phyloP scores from a whole-genome alignment of 257 asterid species.

The Solanum chiquidenum region DNA sequence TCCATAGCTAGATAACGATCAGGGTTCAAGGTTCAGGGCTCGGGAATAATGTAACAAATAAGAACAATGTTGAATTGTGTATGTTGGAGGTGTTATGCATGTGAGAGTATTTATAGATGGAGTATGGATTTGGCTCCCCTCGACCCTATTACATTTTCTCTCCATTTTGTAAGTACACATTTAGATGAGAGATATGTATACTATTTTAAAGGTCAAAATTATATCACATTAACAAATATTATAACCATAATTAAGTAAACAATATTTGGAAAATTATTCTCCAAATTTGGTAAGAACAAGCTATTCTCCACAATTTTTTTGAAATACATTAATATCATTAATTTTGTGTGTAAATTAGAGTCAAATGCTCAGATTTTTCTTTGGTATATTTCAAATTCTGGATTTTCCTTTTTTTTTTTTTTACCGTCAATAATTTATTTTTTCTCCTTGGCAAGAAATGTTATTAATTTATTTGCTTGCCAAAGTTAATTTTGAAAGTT shows the following conservation, averaged over 20 bases:
- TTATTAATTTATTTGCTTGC: neutral
- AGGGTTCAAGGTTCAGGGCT: neutral
- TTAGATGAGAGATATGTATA: neutral
- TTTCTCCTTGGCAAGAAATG: neutral
- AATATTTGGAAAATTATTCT: accelerated
- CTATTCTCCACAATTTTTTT: accelerated
- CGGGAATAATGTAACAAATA: neutral
- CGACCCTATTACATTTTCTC: neutral
- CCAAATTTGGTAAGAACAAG: neutral
- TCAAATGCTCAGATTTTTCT: neutral
- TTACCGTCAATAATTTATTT: neutral
- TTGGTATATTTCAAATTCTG: neutral
- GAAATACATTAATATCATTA: no score
- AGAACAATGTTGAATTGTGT: neutral
- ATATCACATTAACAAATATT: no score
- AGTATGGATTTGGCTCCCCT: neutral
- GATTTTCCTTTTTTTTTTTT: neutral
- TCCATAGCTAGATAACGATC: neutral
- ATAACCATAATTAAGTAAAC: neutral
- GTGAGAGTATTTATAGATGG: neutral
- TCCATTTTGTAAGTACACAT: no score
- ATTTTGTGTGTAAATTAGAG: neutral
- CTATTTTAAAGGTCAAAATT: neutral
- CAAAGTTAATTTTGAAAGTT: neutral
- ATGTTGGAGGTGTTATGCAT: neutral